These are phyloP conservation scores for Panaeolus cyanescens DNA, from an alignment of 768 basidiomycete species.

Conservation along the genomic window DNA sequence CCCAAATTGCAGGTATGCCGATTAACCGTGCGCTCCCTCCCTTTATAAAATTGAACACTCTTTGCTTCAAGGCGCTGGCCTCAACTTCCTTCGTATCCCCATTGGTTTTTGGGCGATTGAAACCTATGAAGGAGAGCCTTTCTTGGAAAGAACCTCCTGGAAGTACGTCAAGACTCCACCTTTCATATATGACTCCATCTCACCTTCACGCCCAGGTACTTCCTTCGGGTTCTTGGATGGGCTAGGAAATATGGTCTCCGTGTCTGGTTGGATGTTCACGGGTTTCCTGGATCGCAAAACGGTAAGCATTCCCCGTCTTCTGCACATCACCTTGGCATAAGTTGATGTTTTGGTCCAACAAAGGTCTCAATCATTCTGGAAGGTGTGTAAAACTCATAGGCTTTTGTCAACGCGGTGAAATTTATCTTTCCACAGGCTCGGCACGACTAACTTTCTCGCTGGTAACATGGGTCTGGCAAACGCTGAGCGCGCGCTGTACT, in stretches of 20 bases:
- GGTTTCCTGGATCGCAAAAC: conserved; percentile 79
- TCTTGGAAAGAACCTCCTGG: conserved; percentile 74
- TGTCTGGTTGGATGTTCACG: conserved; percentile 78
- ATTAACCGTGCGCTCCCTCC: neutral
- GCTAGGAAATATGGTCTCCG: conserved; percentile 86
- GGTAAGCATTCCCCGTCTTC: conserved; percentile 31
- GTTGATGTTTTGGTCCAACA: conserved; percentile 8
- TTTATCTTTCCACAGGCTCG: conserved; percentile 26
- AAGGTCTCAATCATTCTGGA: conserved; percentile 55
- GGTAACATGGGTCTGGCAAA: conserved; percentile 90
- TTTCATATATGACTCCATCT: neutral
- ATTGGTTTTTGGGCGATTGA: conserved; percentile 88
- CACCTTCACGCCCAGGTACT: conserved; percentile 49
- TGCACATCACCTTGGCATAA: neutral
- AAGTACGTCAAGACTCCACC: conserved; percentile 38
- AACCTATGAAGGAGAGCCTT: conserved; percentile 74
- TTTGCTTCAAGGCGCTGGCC: conserved; percentile 52
- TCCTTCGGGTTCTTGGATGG: conserved; percentile 77
- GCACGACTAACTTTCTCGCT: conserved; percentile 58
- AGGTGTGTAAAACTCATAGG: conserved; percentile 40
- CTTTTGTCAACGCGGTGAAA: neutral
- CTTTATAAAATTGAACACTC: conserved; percentile 10
- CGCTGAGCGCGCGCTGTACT: conserved; percentile 75
- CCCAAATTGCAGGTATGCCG: conserved; percentile 67
- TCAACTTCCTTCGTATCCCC: conserved; percentile 82